Conservation (phyloP, 2,329 filamentous ascomycete species). For the Endoconidiophora laricicola region DNA sequence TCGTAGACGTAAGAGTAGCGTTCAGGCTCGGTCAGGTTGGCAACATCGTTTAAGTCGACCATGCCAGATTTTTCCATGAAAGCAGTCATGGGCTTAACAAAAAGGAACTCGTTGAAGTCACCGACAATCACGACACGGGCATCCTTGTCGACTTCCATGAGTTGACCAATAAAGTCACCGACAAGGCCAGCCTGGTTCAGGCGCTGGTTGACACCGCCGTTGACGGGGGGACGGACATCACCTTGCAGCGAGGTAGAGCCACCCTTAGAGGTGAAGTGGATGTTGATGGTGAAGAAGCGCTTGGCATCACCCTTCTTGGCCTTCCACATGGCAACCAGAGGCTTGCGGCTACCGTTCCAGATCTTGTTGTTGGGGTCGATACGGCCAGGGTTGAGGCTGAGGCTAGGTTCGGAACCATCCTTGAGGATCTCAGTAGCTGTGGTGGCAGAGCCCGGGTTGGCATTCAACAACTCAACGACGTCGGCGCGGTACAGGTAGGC, state of each 20-base stretch:
- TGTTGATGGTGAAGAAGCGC: conserved; percentile 53
- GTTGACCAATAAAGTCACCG: conserved; percentile 38
- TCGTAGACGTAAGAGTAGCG: conserved; percentile 57
- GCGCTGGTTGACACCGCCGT: conserved; percentile 43
- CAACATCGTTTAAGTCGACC: conserved; percentile 44
- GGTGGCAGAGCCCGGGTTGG: conserved; percentile 36
- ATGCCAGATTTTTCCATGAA: conserved; percentile 39
- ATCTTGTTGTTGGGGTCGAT: conserved; percentile 45
- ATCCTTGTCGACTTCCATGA: conserved; percentile 37
- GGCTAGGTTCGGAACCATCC: conserved; percentile 27
- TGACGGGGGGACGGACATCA: conserved; percentile 48
- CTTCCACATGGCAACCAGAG: conserved; percentile 49
- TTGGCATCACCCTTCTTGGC: conserved; percentile 33
- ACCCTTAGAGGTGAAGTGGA: conserved; percentile 51
- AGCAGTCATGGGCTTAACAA: conserved; percentile 39
- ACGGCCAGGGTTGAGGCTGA: conserved; percentile 52
- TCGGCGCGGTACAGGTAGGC: conserved; percentile 53
- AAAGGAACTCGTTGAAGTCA: conserved; percentile 58
- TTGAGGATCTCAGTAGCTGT: conserved; percentile 41
- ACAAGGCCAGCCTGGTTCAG: conserved; percentile 40
- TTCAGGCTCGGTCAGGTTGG: conserved; percentile 34
- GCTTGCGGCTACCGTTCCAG: conserved; percentile 48
- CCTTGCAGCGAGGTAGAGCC: conserved; percentile 48
- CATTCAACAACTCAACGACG: conserved; percentile 40
- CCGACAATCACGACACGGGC: conserved; percentile 45